Conservation (phyloP, 176 grass and related monocot genomes). For the Poa pratensis region DNA sequence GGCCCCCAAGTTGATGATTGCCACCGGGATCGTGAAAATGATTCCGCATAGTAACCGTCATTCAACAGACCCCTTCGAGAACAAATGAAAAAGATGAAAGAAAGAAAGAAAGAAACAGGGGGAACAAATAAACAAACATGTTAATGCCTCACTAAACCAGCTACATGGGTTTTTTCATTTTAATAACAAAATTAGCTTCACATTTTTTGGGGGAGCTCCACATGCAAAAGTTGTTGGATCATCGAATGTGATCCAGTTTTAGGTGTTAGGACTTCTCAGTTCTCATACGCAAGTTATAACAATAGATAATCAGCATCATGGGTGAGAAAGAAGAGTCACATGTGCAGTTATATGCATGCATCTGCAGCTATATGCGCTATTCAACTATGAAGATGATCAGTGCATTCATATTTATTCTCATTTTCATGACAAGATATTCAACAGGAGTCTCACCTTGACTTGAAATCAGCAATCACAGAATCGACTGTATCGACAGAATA, state of each 20-base stretch:
- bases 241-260: background rate
- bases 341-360: background rate
- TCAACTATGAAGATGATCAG: background rate
- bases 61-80: slow-evolving; percentile 75
- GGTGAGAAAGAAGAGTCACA: background rate
- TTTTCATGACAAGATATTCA: background rate
- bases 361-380: background rate
- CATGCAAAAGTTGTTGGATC: background rate
- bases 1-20: slow-evolving; percentile 79
- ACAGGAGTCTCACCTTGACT: slow-evolving; percentile 56
- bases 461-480: slow-evolving; percentile 63
- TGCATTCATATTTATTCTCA: background rate
- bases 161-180: background rate
- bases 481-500: slow-evolving; percentile 64
- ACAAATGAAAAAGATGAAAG: slow-evolving; percentile 21
- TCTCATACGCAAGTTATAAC: background rate
- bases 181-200: background rate
- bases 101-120: too few relatives aligned
- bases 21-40: slow-evolving; percentile 84
- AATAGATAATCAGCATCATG: background rate
- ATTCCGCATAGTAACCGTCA: slow-evolving; percentile 86
- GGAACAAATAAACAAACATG: background rate
- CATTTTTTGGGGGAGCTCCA: background rate
- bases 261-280: background rate
- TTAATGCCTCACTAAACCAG: slow-evolving; percentile 1